Conservation (phyloP, 768 basidiomycete genomes). For the Phaeotremella skinneri region DNA sequence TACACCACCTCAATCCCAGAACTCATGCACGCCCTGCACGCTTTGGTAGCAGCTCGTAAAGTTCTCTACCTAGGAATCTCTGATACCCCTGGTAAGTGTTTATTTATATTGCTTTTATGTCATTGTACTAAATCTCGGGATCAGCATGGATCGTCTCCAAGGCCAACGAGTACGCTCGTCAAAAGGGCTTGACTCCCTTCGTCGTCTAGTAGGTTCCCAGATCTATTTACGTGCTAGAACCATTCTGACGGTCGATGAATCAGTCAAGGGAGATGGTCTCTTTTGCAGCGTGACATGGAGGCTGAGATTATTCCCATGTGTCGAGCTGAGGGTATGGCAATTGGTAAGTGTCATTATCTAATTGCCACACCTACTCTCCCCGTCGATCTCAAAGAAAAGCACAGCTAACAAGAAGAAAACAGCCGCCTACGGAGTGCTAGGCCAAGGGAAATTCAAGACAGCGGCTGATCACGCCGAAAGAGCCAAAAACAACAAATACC, state of each 20-base stretch:
- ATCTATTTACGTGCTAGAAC: background rate
- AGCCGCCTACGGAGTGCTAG: background rate
- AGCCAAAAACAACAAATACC: background rate
- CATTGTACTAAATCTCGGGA: no score
- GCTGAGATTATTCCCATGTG: background rate
- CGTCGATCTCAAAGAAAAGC: background rate
- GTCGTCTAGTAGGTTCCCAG: background rate
- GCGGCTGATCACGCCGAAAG: background rate
- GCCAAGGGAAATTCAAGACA: background rate
- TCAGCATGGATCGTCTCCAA: conserved; percentile 1
- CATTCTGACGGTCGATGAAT: no score
- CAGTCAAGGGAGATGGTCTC: background rate
- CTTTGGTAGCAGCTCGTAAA: conserved; percentile 56
- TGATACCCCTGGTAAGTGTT: conserved; percentile 1
- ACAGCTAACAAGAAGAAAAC: background rate
- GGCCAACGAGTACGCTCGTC: conserved; percentile 4
- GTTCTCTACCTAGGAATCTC: conserved; percentile 1
- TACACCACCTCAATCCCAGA: conserved; percentile 59
- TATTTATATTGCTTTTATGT: no score
- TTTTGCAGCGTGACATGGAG: background rate
- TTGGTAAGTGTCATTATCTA: background rate
- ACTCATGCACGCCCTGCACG: conserved; percentile 59
- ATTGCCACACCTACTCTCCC: background rate
- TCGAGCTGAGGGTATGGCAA: background rate
- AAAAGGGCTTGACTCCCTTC: conserved; percentile 1